These are phyloP conservation scores for Adansonia digitata DNA, from an alignment of 345 rosid genomes.

Conservation along the genomic window DNA sequence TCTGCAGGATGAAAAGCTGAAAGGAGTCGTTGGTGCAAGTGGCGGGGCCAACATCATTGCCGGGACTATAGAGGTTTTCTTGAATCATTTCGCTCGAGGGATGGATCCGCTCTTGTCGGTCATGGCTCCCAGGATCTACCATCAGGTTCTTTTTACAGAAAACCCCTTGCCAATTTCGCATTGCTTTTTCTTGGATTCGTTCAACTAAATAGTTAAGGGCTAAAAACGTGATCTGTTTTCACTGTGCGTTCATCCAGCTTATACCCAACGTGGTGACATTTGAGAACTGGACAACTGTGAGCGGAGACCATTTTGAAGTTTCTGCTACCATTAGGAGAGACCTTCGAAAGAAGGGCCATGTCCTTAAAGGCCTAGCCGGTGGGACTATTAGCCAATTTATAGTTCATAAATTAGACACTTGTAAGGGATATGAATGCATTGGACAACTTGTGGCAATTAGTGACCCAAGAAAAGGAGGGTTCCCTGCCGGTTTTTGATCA, in stretches of 20 bases:
- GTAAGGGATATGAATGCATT: background rate
- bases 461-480: conserved; percentile 71
- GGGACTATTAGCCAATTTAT: conserved; percentile 50
- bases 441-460: conserved; percentile 42
- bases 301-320: conserved; percentile 43
- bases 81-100: conserved; percentile 44
- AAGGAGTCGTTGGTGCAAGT: conserved; percentile 57
- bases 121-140: conserved; percentile 59
- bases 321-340: conserved; percentile 30
- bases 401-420: conserved; percentile 26
- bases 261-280: conserved; percentile 38
- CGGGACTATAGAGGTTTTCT: conserved; percentile 41
- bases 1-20: conserved; percentile 42
- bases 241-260: conserved; percentile 29
- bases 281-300: conserved; percentile 57
- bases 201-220: no score
- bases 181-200: background rate
- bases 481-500: conserved; percentile 49
- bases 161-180: background rate
- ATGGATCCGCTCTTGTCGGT: conserved; percentile 58
- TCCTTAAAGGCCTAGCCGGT: conserved; percentile 31
- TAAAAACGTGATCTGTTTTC: background rate
- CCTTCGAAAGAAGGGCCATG: conserved; percentile 46
- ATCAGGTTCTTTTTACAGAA: conserved; percentile 34
- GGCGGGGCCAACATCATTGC: conserved; percentile 58